A percentile compares a stretch with the other conserved stretches of the same genome.
phyloP scores from a whole-genome alignment of 225 moss, liverwort and hornwort genomes.

The Climacium dendroides region DNA sequence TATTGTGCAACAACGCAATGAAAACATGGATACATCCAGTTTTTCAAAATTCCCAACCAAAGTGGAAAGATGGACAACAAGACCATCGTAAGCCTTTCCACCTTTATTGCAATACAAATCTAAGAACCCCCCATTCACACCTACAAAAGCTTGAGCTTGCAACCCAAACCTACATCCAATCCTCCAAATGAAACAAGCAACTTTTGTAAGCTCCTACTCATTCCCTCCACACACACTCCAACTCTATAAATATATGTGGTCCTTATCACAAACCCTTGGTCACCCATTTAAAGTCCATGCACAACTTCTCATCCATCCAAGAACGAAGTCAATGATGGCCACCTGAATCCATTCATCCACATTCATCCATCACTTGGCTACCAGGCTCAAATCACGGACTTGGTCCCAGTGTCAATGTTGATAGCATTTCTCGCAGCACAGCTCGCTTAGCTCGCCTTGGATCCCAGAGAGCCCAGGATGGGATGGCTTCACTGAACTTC shows the following conservation, averaged over 20 bases:
- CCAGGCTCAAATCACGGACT: neutral
- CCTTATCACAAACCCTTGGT: neutral
- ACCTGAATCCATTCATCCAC: neutral
- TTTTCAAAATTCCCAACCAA: too few relatives aligned
- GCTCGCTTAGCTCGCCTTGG: too few relatives aligned
- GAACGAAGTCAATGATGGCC: neutral
- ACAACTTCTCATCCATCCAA: too few relatives aligned
- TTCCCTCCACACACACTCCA: neutral
- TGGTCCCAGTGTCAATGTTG: neutral
- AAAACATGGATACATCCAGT: neutral
- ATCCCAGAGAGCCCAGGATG: neutral
- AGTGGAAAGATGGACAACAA: neutral
- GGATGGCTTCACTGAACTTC: neutral
- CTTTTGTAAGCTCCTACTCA: neutral
- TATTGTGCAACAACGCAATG: neutral
- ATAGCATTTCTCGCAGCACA: neutral
- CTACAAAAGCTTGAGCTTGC: neutral
- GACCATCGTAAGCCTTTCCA: neutral
- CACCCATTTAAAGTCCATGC: too few relatives aligned
- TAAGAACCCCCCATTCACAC: rapidly evolving
- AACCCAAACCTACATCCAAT: neutral
- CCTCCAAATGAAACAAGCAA: neutral
- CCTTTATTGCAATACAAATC: neutral
- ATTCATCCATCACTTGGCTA: neutral
- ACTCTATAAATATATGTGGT: neutral